phyloP scores from a whole-genome alignment of 805 yeast species.

The Saturnispora silvae region DNA sequence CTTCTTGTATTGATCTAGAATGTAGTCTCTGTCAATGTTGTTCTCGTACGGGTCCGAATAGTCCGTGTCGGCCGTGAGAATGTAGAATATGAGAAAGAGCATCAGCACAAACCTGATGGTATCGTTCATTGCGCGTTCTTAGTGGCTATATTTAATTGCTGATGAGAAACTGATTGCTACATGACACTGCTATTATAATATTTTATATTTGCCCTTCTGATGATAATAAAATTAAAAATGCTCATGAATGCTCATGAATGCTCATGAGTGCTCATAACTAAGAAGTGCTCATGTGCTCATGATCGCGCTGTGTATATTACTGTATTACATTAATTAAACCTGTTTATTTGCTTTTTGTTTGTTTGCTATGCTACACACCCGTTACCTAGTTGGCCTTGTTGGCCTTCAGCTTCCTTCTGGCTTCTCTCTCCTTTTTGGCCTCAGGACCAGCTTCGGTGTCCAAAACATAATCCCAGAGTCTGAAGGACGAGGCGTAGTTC shows the following conservation, averaged over 20 bases:
- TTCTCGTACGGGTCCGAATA: slow-evolving; percentile 22
- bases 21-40: slow-evolving; percentile 15
- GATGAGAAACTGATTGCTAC: not conserved
- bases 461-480: slow-evolving; percentile 46
- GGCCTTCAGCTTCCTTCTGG: slow-evolving; percentile 30
- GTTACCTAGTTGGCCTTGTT: slow-evolving; percentile 14
- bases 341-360: too few relatives aligned
- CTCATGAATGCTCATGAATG: too few relatives aligned
- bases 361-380: too few relatives aligned
- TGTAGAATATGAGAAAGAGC: slow-evolving; percentile 29
- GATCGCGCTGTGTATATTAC: too few relatives aligned
- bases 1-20: slow-evolving; percentile 28
- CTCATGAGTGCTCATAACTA: not conserved
- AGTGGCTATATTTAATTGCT: not conserved
- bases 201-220: not conserved
- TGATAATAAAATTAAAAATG: not conserved
- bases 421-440: slow-evolving; percentile 39
- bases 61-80: slow-evolving; percentile 32
- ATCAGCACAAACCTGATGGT: slow-evolving; percentile 25
- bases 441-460: slow-evolving; percentile 48
- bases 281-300: not conserved
- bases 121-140: slow-evolving; percentile 15
- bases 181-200: not conserved
- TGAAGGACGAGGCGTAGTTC: slow-evolving; percentile 45
- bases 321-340: too few relatives aligned